Evolutionary conservation across 179 eudicot species (phyloP).

Genomic region (Corrigiola litoralis): DNA sequence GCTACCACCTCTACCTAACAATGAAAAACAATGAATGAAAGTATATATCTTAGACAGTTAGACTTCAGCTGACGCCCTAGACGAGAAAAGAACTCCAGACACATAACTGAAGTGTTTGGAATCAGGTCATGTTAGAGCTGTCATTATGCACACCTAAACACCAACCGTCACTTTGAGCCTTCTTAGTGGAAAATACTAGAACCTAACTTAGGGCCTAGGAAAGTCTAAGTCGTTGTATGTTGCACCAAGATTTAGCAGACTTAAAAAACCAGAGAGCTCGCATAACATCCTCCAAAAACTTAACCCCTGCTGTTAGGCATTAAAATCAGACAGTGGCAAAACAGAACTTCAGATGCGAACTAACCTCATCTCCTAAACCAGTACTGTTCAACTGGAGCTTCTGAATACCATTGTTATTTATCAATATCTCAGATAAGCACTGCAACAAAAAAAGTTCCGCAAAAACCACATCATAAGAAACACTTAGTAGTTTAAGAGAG

Average conservation of each 20-base stretch:
- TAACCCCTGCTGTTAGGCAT: not conserved
- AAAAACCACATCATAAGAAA: not conserved
- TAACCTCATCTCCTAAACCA: constrained; percentile 89
- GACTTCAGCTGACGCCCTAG: too few relatives aligned
- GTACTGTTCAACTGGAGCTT: constrained; percentile 83
- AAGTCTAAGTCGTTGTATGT: not conserved
- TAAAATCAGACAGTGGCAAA: not conserved
- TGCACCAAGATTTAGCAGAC: not conserved
- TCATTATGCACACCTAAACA: too few relatives aligned
- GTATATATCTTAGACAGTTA: too few relatives aligned
- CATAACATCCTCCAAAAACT: not conserved
- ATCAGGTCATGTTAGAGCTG: too few relatives aligned
- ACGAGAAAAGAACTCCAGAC: too few relatives aligned
- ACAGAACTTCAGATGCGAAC: constrained; percentile 10
- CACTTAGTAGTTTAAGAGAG: constrained; percentile 2
- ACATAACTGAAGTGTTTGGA: too few relatives aligned
- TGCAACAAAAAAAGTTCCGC: constrained; percentile 29
- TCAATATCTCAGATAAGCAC: constrained; percentile 65
- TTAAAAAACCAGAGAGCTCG: not conserved
- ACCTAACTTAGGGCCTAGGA: too few relatives aligned
- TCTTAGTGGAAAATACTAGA: too few relatives aligned
- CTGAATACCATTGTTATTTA: constrained; percentile 65
- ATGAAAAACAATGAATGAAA: too few relatives aligned
- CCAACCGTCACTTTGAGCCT: too few relatives aligned
- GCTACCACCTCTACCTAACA: too few relatives aligned